Percentiles rank a stretch among this genome's conserved stretches.
These are phyloP conservation scores for Scheffersomyces segobiensis DNA, from an alignment of 1,139 yeast genomes.

Conservation along the genomic window DNA sequence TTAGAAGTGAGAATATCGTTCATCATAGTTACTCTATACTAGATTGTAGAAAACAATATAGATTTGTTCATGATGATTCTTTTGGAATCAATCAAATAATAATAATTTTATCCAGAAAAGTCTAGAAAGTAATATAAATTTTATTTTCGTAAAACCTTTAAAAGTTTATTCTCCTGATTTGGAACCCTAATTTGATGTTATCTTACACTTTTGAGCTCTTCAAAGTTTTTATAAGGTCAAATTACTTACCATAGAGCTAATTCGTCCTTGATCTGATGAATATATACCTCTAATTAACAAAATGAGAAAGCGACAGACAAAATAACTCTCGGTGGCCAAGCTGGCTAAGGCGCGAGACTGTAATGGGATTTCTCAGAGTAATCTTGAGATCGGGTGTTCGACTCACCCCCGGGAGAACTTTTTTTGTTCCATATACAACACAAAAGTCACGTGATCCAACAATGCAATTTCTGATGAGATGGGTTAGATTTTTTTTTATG, in stretches of 20 bases:
- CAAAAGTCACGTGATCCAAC: too few species aligned
- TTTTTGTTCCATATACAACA: neutral
- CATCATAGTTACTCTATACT: too few species aligned
- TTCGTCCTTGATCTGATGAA: neutral
- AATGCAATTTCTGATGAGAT: slow-evolving; percentile 3
- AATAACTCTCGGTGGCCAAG: slow-evolving; percentile 69
- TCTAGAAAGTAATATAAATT: too few species aligned
- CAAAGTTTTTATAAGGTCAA: neutral
- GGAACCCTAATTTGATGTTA: too few species aligned
- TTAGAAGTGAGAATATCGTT: too few species aligned
- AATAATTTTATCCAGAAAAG: too few species aligned
- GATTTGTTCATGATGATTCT: too few species aligned
- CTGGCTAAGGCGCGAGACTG: slow-evolving; percentile 85
- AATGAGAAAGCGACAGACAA: neutral
- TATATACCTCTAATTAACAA: neutral
- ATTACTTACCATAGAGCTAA: neutral
- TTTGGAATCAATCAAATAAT: too few species aligned
- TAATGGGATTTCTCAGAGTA: slow-evolving; percentile 50
- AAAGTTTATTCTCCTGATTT: too few species aligned
- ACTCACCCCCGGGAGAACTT: slow-evolving; percentile 77
- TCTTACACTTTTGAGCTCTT: neutral
- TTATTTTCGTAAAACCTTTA: too few species aligned
- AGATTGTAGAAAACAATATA: too few species aligned
- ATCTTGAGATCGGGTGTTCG: slow-evolving; percentile 87
- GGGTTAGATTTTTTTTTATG: slow-evolving; percentile 5